Conservation (phyloP, 371 early-diverging fungal genomes). For the Blakeslea trispora region DNA sequence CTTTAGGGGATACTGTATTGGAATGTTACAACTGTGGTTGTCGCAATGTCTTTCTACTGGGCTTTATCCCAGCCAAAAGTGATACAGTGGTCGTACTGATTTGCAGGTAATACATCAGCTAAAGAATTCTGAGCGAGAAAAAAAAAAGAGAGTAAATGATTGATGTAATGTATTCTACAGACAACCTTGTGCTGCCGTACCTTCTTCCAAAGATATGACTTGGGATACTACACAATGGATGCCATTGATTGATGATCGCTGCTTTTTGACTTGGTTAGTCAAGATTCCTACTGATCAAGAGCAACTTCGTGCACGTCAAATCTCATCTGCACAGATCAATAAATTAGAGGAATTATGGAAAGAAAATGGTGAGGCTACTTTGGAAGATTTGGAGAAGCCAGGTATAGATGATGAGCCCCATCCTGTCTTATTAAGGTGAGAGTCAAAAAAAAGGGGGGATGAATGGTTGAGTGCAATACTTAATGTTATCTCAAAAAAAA, state of each 20-base stretch:
- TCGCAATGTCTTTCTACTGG: constrained; percentile 94
- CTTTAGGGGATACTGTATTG: constrained; percentile 90
- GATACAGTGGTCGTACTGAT: constrained; percentile 97
- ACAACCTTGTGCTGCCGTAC: constrained; percentile 91
- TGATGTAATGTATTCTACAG: constrained; percentile 32
- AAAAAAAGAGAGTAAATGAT: background rate
- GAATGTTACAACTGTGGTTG: constrained; percentile 98
- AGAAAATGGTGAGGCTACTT: constrained; percentile 71
- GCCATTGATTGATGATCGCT: constrained; percentile 93
- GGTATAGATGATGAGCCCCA: constrained; percentile 87
- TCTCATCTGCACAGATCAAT: constrained; percentile 83
- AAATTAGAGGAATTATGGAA: constrained; percentile 94
- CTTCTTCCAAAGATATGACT: constrained; percentile 89
- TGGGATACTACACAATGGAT: constrained; percentile 98
- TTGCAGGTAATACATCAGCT: constrained; percentile 91
- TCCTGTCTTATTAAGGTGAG: constrained; percentile 74
- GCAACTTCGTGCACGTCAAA: constrained; percentile 81
- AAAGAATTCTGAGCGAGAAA: no score
- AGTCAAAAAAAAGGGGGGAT: background rate
- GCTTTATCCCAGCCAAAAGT: constrained; percentile 97
- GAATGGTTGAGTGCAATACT: no score
- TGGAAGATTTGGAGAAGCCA: constrained; percentile 86
- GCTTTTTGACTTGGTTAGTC: constrained; percentile 94
- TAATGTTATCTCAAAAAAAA: no score
- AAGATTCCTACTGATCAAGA: constrained; percentile 89